Conservation (phyloP, 805 yeast species). For the Candida anglica region DNA sequence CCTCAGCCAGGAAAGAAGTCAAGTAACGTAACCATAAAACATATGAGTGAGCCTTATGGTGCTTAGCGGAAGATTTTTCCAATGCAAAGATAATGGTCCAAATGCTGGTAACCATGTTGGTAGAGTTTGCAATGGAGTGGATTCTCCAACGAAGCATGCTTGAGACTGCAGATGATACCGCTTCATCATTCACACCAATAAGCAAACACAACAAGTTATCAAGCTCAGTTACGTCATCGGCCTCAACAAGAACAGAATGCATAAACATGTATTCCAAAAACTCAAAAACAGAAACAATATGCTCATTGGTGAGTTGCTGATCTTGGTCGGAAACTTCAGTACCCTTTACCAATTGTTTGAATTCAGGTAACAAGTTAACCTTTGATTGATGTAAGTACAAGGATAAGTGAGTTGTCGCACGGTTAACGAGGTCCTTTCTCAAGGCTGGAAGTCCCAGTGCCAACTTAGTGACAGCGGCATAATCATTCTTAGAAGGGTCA, state of each 20-base stretch:
- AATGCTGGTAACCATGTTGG: slow-evolving; percentile 16
- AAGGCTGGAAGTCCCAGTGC: slow-evolving; percentile 4
- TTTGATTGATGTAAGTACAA: slow-evolving; percentile 6
- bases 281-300: slow-evolving; percentile 19
- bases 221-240: slow-evolving; percentile 4
- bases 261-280: slow-evolving; percentile 36
- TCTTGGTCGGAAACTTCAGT: slow-evolving; percentile 4
- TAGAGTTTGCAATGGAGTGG: slow-evolving; percentile 17
- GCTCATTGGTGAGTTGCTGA: slow-evolving; percentile 9
- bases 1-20: too few species aligned
- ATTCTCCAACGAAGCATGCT: slow-evolving; percentile 55
- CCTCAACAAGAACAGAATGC: slow-evolving; percentile 7
- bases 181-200: slow-evolving; percentile 34
- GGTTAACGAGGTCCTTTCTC: slow-evolving; percentile 3
- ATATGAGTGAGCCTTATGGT: slow-evolving; percentile 38
- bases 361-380: slow-evolving; percentile 14
- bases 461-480: slow-evolving; percentile 2
- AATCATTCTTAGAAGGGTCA: neutral
- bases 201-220: slow-evolving; percentile 26
- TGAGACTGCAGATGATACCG: slow-evolving; percentile 32
- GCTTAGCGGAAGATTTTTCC: slow-evolving; percentile 17
- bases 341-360: slow-evolving; percentile 2
- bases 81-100: slow-evolving; percentile 47
- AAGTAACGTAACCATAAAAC: slow-evolving; percentile 57
- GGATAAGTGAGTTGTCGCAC: slow-evolving; percentile 4